Percentiles rank a stretch among this genome's conserved stretches.
Evolutionary conservation across 208 protist species (phyloP).

Genomic region (Herpetomonas tarakana): DNA sequence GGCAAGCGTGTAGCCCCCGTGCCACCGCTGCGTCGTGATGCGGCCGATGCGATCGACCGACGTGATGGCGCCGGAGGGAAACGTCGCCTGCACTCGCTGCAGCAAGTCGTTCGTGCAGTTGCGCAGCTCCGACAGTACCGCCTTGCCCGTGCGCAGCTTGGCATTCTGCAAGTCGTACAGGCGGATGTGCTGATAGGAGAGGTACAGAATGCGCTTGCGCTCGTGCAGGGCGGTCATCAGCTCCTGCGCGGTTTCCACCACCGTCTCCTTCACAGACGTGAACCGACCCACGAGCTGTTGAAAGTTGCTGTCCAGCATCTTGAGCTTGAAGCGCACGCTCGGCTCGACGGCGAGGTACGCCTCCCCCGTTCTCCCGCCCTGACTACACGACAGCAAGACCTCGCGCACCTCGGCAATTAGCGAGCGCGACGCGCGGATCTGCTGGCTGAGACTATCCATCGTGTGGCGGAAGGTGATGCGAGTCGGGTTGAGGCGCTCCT

Average conservation of each 20-base stretch:
- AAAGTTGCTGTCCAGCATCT: conserved; percentile 88
- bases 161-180: conserved; percentile 87
- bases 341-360: conserved; percentile 78
- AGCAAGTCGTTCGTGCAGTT: conserved; percentile 54
- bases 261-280: conserved; percentile 77
- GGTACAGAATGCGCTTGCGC: conserved; percentile 87
- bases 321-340: conserved; percentile 86
- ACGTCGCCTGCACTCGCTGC: conserved; percentile 67
- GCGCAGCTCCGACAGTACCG: conserved; percentile 71
- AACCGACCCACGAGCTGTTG: conserved; percentile 88
- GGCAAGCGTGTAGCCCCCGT: conserved; percentile 81
- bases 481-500: conserved; percentile 75
- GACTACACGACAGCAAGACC: conserved; percentile 51
- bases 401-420: conserved; percentile 81
- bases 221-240: conserved; percentile 87
- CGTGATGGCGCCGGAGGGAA: conserved; percentile 70
- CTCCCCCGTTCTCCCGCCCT: conserved; percentile 51
- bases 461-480: conserved; percentile 85
- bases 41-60: conserved; percentile 84
- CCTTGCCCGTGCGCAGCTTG: conserved; percentile 74
- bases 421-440: conserved; percentile 64
- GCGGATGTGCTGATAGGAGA: conserved; percentile 92
- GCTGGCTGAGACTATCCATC: conserved; percentile 86
- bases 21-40: conserved; percentile 81
- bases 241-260: conserved; percentile 81